Percentiles rank a stretch among this genome's conserved stretches.
Conservation (phyloP, 2,329 filamentous ascomycete species). For the Talaromyces sp. region DNA sequence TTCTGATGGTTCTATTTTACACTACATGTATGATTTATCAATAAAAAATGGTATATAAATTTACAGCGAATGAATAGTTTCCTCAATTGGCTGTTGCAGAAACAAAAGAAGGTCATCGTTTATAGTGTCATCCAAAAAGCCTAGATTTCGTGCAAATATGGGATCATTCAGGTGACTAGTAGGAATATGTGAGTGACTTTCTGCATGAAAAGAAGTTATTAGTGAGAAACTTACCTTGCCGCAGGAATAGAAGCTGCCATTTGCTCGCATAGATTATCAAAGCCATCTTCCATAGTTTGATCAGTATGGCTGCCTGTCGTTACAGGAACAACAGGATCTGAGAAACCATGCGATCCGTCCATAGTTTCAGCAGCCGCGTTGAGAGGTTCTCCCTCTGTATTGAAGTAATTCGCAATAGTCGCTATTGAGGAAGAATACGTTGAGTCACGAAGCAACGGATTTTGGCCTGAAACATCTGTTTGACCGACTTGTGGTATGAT, state of each 20-base stretch:
- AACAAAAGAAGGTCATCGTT: background rate
- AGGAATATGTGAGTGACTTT: no score
- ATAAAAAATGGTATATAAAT: no score
- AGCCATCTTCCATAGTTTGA: background rate
- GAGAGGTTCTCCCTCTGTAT: background rate
- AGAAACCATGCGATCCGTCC: background rate
- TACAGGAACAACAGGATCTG: background rate
- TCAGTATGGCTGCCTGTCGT: background rate
- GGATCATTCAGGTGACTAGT: background rate
- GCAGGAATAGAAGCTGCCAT: background rate
- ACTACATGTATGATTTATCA: no score
- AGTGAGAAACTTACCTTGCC: background rate
- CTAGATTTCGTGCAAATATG: background rate
- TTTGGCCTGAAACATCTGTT: no score
- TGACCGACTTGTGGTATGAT: no score
- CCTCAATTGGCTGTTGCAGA: background rate
- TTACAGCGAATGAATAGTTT: no score
- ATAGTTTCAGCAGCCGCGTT: background rate
- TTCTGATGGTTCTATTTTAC: conserved; percentile 9
- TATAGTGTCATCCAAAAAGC: background rate
- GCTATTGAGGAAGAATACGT: no score
- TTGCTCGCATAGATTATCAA: conserved; percentile 1
- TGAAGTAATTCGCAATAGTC: no score
- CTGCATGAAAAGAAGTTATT: no score
- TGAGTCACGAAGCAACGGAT: no score